phyloP scores from a whole-genome alignment of 371 early-diverging fungal genomes.

The Rhizopus microsporus region DNA sequence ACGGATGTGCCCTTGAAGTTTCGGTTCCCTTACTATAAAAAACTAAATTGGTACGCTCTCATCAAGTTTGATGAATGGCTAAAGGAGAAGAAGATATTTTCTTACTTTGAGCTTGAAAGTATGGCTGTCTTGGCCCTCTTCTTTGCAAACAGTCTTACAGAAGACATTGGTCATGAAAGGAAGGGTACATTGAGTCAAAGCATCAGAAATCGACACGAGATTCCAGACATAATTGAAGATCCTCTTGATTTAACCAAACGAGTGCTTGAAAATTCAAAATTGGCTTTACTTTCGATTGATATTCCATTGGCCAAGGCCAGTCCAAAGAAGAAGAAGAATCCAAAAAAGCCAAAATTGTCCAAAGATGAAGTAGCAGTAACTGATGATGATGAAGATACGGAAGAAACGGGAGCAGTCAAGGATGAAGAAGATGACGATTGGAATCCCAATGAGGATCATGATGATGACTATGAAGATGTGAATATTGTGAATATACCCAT shows the following conservation, averaged over 20 bases:
- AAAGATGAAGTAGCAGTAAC: neutral
- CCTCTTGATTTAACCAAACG: constrained; percentile 14
- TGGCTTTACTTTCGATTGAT: neutral
- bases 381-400: constrained; percentile 11
- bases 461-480: constrained; percentile 4
- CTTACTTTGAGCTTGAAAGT: constrained; percentile 26
- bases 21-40: constrained; percentile 83
- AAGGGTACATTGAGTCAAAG: neutral
- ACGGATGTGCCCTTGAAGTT: constrained; percentile 80
- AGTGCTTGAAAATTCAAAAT: constrained; percentile 6
- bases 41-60: constrained; percentile 78
- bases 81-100: constrained; percentile 3
- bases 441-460: constrained; percentile 10
- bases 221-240: constrained; percentile 13
- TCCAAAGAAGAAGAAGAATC: neutral
- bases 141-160: neutral
- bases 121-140: constrained; percentile 15
- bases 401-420: constrained; percentile 6
- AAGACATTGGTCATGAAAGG: neutral
- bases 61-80: constrained; percentile 30
- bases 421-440: constrained; percentile 15
- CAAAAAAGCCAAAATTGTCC: neutral
- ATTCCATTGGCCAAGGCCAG: neutral
- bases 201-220: constrained; percentile 4
- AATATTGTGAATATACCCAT: neutral